A percentile compares a stretch with the other conserved stretches of the same genome.
Conservation (phyloP, 2,329 filamentous ascomycete species). For the Beauveria scarabaeidicola region DNA sequence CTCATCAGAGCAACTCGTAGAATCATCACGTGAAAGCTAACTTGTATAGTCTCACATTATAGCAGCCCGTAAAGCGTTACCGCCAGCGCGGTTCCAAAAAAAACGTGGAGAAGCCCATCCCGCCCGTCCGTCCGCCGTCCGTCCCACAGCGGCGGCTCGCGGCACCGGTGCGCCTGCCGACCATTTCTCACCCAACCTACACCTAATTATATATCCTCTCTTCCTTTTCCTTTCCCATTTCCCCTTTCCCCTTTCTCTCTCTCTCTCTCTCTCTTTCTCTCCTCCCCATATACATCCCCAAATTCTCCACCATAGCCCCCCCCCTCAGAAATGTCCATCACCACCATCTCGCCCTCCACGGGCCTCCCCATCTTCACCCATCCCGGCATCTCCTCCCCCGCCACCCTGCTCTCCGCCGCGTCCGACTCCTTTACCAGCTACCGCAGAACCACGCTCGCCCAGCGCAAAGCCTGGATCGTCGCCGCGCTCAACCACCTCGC, state of each 20-base stretch:
- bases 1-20: no score
- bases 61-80: no score
- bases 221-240: not conserved
- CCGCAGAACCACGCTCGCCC: conserved; percentile 62
- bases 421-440: conserved; percentile 69
- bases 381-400: conserved; percentile 45
- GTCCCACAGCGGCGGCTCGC: conserved; percentile 6
- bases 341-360: conserved; percentile 61
- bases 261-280: not conserved
- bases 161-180: conserved; percentile 1
- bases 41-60: no score
- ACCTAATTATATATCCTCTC: no score
- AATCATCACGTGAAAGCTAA: no score
- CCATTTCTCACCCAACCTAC: not conserved
- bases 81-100: not conserved
- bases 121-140: not conserved
- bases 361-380: conserved; percentile 57
- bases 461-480: conserved; percentile 72
- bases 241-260: not conserved
- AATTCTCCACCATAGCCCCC: not conserved
- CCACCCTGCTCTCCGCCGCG: conserved; percentile 45
- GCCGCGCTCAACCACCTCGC: conserved; percentile 66
- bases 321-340: not conserved
- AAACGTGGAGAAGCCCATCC: not conserved
- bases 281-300: not conserved